Evolutionary conservation across 1,284 basidiomycete genomes (phyloP).

Genomic region (Lentinula novae-zelandiae): DNA sequence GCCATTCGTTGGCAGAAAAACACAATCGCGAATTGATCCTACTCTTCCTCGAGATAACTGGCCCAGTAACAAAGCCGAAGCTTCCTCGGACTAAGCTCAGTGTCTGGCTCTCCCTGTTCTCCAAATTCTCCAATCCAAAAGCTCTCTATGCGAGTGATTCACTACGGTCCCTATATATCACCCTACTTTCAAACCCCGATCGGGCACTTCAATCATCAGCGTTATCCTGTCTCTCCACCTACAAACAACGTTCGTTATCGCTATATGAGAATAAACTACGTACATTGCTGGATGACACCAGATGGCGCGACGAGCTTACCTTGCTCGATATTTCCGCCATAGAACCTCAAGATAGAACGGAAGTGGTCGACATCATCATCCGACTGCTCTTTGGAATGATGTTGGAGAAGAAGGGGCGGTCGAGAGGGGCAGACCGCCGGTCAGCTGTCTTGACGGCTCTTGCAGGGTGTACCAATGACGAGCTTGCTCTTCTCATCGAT

Average conservation of each 20-base stretch:
- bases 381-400: conserved; percentile 88
- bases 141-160: conserved; percentile 71
- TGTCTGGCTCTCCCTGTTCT: conserved; percentile 83
- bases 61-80: conserved; percentile 33
- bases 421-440: conserved; percentile 71
- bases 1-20: conserved; percentile 72
- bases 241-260: conserved; percentile 70
- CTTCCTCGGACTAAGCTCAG: conserved; percentile 57
- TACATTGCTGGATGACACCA: conserved; percentile 78
- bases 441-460: conserved; percentile 77
- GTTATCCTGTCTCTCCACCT: conserved; percentile 80
- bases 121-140: conserved; percentile 90
- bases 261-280: conserved; percentile 69
- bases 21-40: conserved; percentile 81
- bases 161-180: conserved; percentile 67
- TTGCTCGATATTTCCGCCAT: conserved; percentile 68
- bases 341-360: conserved; percentile 58
- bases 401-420: conserved; percentile 76
- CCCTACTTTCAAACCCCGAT: conserved; percentile 87
- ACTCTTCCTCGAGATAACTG: conserved; percentile 65
- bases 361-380: conserved; percentile 74
- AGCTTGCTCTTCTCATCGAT: conserved; percentile 78
- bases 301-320: conserved; percentile 87
- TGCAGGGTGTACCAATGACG: conserved; percentile 67
- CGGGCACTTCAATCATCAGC: conserved; percentile 74